A percentile compares a stretch with the other conserved stretches of the same genome.
Evolutionary conservation across 805 yeast genomes (phyloP).

Genomic region (Wickerhamomyces pijperi): DNA sequence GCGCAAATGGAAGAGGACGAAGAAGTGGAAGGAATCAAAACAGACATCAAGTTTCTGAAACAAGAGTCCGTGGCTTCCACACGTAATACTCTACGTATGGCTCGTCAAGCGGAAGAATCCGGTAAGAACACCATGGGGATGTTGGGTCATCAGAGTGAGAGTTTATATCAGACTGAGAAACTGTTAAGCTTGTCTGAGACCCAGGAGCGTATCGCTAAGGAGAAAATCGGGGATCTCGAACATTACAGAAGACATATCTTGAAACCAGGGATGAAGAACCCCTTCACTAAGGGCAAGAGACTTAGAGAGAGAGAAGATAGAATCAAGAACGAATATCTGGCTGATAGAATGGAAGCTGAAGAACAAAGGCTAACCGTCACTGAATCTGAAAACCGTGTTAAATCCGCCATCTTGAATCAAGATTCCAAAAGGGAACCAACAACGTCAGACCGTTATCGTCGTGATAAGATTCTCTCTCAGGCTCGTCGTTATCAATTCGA

Average conservation of each 20-base stretch:
- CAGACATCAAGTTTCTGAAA: constrained; percentile 72
- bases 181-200: constrained; percentile 68
- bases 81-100: constrained; percentile 65
- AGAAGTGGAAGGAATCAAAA: constrained; percentile 78
- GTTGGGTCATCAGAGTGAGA: constrained; percentile 89
- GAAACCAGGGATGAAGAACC: constrained; percentile 73
- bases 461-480: constrained; percentile 28
- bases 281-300: constrained; percentile 76
- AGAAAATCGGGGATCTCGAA: constrained; percentile 68
- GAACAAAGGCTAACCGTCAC: constrained; percentile 46
- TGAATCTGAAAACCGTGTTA: constrained; percentile 59
- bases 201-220: constrained; percentile 74
- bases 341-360: constrained; percentile 53
- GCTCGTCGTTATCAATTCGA: constrained; percentile 73
- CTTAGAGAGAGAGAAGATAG: constrained; percentile 63
- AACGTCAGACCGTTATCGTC: constrained; percentile 24
- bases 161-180: constrained; percentile 69
- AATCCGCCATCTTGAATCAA: constrained; percentile 41
- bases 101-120: constrained; percentile 60
- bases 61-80: constrained; percentile 82
- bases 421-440: constrained; percentile 21
- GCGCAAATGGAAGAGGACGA: constrained; percentile 58
- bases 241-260: constrained; percentile 73
- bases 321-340: constrained; percentile 48
- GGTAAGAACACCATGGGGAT: constrained; percentile 81